These are phyloP conservation scores for Afroboletus lepidellus DNA, from an alignment of 1,284 basidiomycete species.

Conservation along the genomic window DNA sequence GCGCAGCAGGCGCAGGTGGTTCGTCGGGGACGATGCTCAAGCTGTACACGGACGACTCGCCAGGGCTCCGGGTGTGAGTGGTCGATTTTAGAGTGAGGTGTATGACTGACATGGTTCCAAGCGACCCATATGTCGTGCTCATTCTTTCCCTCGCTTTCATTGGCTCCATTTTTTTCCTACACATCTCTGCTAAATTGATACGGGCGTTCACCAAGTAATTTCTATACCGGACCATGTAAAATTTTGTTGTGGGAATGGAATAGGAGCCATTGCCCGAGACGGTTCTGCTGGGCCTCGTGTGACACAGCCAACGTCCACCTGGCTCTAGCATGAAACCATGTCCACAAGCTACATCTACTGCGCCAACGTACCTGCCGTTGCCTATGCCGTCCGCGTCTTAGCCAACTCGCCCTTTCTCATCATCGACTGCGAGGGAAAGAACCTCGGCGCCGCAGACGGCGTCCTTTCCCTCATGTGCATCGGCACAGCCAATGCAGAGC, in stretches of 20 bases:
- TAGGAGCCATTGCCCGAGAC: not conserved
- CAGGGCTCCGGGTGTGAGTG: constrained; percentile 92
- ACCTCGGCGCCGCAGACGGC: constrained; percentile 38
- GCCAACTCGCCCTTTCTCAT: constrained; percentile 28
- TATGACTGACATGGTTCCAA: constrained; percentile 35
- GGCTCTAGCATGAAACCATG: not conserved
- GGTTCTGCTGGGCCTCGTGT: not conserved
- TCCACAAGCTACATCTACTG: constrained; percentile 23
- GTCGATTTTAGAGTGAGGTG: not conserved
- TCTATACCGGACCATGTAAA: not conserved
- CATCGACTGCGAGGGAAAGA: constrained; percentile 40
- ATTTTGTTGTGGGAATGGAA: not conserved
- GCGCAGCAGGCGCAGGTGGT: constrained; percentile 94
- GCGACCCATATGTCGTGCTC: constrained; percentile 97
- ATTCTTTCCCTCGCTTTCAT: constrained; percentile 98
- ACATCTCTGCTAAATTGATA: constrained; percentile 95
- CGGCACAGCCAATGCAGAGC: constrained; percentile 37
- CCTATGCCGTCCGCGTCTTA: constrained; percentile 22
- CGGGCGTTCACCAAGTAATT: constrained; percentile 77
- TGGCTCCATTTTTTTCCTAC: constrained; percentile 97
- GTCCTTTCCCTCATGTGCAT: constrained; percentile 43
- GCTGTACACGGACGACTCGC: constrained; percentile 97
- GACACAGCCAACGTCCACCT: not conserved
- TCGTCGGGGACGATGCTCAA: constrained; percentile 98
- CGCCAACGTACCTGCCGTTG: constrained; percentile 10